These are phyloP conservation scores for Rhizomucor pusillus DNA, from an alignment of 371 early-diverging fungal genomes.

Conservation along the genomic window DNA sequence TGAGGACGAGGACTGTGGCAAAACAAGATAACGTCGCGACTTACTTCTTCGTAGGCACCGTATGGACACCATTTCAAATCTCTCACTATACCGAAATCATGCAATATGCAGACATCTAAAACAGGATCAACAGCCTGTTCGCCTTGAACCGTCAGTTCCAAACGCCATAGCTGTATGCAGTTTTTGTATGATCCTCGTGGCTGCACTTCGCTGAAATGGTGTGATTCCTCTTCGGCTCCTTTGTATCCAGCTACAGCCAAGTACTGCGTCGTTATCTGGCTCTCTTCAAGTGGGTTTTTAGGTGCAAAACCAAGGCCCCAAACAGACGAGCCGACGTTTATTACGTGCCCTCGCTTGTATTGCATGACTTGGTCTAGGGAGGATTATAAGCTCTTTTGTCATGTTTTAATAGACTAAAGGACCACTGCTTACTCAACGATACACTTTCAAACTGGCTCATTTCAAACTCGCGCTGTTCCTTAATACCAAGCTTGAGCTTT, in stretches of 20 bases:
- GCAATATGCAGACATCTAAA: slow-evolving; percentile 56
- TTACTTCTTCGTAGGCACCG: slow-evolving; percentile 42
- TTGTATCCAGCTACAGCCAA: slow-evolving; percentile 64
- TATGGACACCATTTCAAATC: slow-evolving; percentile 63
- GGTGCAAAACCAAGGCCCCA: slow-evolving; percentile 68
- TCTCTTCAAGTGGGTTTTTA: slow-evolving; percentile 23
- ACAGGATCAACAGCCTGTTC: slow-evolving; percentile 18
- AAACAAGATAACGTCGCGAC: too few species aligned
- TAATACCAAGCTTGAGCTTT: slow-evolving; percentile 18
- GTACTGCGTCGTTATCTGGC: slow-evolving; percentile 39
- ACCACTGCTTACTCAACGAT: slow-evolving; percentile 8
- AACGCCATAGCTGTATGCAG: slow-evolving; percentile 60
- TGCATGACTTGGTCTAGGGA: slow-evolving; percentile 14
- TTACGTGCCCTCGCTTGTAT: slow-evolving; percentile 26
- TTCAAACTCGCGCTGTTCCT: slow-evolving; percentile 2
- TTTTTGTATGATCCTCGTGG: slow-evolving; percentile 15
- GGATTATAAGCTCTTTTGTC: not conserved
- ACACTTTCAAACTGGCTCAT: slow-evolving; percentile 8
- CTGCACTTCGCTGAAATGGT: slow-evolving; percentile 30
- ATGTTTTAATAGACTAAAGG: not conserved
- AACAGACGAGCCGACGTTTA: slow-evolving; percentile 62
- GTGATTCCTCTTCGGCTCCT: slow-evolving; percentile 38
- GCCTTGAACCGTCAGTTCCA: slow-evolving; percentile 7
- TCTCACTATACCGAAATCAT: slow-evolving; percentile 53
- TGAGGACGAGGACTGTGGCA: too few species aligned